A percentile compares a stretch with the other conserved stretches of the same genome.
phyloP scores from a whole-genome alignment of 1,139 yeast genomes.

The Candida sanyaensis region DNA sequence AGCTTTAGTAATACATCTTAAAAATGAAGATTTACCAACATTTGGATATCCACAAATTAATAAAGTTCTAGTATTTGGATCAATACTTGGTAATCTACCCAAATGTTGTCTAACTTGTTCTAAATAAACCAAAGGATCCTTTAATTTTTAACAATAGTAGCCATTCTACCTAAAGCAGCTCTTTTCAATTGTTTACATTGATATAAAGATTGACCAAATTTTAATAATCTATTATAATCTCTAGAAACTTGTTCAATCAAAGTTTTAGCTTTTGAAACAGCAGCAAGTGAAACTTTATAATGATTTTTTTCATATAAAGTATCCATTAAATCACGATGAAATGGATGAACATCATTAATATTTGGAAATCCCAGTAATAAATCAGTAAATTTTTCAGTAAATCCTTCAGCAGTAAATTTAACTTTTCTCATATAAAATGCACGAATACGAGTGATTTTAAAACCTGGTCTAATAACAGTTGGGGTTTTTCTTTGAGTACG shows the following conservation, averaged over 20 bases:
- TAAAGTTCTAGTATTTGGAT: slow-evolving; percentile 96
- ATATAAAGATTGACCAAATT: slow-evolving; percentile 95
- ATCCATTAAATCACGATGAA: slow-evolving; percentile 97
- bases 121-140: slow-evolving; percentile 88
- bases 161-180: slow-evolving; percentile 99
- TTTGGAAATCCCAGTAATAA: slow-evolving; percentile 89
- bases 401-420: slow-evolving; percentile 93
- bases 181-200: slow-evolving; percentile 98
- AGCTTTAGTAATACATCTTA: slow-evolving; percentile 92
- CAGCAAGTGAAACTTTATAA: slow-evolving; percentile 95
- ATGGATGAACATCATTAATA: slow-evolving; percentile 96
- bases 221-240: slow-evolving; percentile 89
- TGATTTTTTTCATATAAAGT: slow-evolving; percentile 97
- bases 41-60: slow-evolving; percentile 98
- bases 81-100: slow-evolving; percentile 97
- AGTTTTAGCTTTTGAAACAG: slow-evolving; percentile 90
- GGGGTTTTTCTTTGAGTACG: slow-evolving; percentile 99
- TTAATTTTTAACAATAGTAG: slow-evolving; percentile 92
- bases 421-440: slow-evolving; percentile 99
- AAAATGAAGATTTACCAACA: slow-evolving; percentile 96
- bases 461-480: slow-evolving; percentile 95
- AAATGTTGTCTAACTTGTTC: slow-evolving; percentile 99
- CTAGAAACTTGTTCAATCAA: slow-evolving; percentile 94
- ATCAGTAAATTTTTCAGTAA: slow-evolving; percentile 86
- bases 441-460: slow-evolving; percentile 92